Evolutionary conservation across 305 asterid species (phyloP).

Genomic region (Fraxinus floribunda): DNA sequence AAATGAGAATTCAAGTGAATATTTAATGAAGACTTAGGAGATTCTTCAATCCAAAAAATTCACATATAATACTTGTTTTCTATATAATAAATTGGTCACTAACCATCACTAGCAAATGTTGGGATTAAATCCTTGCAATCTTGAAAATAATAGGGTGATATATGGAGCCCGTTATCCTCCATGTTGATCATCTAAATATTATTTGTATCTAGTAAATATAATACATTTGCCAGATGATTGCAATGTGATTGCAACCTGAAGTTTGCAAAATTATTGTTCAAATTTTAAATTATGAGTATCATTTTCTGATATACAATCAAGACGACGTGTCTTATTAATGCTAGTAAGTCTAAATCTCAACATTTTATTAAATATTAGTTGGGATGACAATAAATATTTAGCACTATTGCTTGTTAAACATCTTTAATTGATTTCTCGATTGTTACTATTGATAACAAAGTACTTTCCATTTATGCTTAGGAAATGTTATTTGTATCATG

Average conservation of each 20-base stretch:
- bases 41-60: neutral
- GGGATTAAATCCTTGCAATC: neutral
- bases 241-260: neutral
- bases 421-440: no score
- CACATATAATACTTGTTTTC: neutral
- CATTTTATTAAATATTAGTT: neutral
- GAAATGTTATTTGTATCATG: no score
- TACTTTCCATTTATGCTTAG: no score
- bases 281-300: no score
- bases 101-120: no score
- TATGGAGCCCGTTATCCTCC: neutral
- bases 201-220: no score
- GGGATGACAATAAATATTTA: no score
- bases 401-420: no score
- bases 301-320: neutral
- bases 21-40: neutral
- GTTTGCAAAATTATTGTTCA: neutral
- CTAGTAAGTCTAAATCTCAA: neutral
- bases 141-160: neutral
- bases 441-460: no score
- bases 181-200: neutral
- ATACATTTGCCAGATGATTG: neutral
- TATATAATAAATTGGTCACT: neutral
- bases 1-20: neutral
- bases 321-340: neutral